These are phyloP conservation scores for Ogataea thermomethanolica DNA, from an alignment of 805 yeast genomes.

Conservation along the genomic window DNA sequence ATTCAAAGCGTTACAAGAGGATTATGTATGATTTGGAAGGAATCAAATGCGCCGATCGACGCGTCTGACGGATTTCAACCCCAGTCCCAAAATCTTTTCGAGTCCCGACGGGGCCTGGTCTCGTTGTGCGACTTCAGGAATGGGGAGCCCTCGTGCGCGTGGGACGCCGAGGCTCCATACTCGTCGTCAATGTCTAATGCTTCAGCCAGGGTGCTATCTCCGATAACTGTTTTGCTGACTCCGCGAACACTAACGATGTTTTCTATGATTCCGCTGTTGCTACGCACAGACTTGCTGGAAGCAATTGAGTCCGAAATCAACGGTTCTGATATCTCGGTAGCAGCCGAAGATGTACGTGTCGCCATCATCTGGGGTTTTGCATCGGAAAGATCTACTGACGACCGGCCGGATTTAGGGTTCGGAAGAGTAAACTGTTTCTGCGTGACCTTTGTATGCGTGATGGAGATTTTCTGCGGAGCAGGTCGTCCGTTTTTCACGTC, in stretches of 20 bases:
- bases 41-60: slow-evolving; percentile 4
- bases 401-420: slow-evolving; percentile 13
- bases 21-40: neutral
- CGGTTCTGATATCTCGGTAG: slow-evolving; percentile 1
- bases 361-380: slow-evolving; percentile 6
- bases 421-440: slow-evolving; percentile 22
- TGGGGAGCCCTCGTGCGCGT: slow-evolving; percentile 8
- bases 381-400: slow-evolving; percentile 27
- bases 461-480: slow-evolving; percentile 1
- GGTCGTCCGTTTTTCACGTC: slow-evolving; percentile 11
- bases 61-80: slow-evolving; percentile 5
- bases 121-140: slow-evolving; percentile 4
- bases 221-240: slow-evolving; percentile 80
- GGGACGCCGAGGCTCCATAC: slow-evolving; percentile 7
- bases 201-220: slow-evolving; percentile 47
- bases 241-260: slow-evolving; percentile 82
- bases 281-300: slow-evolving; percentile 14
- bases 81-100: slow-evolving; percentile 27
- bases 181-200: slow-evolving; percentile 12
- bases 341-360: neutral
- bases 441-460: slow-evolving; percentile 2
- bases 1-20: neutral
- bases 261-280: slow-evolving; percentile 69
- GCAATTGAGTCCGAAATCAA: slow-evolving; percentile 10
- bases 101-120: slow-evolving; percentile 17